phyloP scores from a whole-genome alignment of 257 asterid species.

The Eucommia ulmoides region DNA sequence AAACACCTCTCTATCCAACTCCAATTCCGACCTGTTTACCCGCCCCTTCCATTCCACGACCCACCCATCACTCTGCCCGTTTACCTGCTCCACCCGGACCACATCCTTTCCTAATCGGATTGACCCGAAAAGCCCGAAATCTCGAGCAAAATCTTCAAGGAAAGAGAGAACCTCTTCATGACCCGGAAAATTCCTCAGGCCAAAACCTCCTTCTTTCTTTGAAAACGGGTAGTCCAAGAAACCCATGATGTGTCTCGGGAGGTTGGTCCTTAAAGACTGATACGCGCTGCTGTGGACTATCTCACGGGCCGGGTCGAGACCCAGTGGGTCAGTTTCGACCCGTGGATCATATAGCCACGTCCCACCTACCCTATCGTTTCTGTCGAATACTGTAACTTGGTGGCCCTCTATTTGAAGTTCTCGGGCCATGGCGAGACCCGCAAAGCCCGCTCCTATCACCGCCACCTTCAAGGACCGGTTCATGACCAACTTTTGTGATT shows the following conservation, averaged over 20 bases:
- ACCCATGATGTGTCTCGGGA: constrained; percentile 43
- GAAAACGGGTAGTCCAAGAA: constrained; percentile 38
- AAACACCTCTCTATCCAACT: constrained; percentile 26
- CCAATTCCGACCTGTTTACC: neutral
- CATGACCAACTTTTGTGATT: too few relatives aligned
- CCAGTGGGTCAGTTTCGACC: constrained; percentile 39
- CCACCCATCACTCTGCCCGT: constrained; percentile 19
- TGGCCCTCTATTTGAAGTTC: constrained; percentile 24
- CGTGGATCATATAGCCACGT: constrained; percentile 38
- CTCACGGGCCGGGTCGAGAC: constrained; percentile 34
- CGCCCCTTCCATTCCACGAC: constrained; percentile 23
- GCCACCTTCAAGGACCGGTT: constrained; percentile 28
- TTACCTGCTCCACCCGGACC: constrained; percentile 27
- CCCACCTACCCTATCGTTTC: constrained; percentile 37
- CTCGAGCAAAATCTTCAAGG: constrained; percentile 37
- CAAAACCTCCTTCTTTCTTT: constrained; percentile 1
- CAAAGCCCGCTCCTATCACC: constrained; percentile 40
- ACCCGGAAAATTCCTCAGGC: constrained; percentile 27
- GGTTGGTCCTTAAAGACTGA: constrained; percentile 33
- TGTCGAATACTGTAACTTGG: constrained; percentile 25
- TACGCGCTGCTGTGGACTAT: constrained; percentile 37
- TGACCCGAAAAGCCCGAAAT: constrained; percentile 26
- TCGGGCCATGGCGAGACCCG: constrained; percentile 12
- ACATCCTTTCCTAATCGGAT: constrained; percentile 32
- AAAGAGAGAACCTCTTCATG: constrained; percentile 43